Conservation (phyloP, 441 rosid species). For the Aquilaria agallochum region DNA sequence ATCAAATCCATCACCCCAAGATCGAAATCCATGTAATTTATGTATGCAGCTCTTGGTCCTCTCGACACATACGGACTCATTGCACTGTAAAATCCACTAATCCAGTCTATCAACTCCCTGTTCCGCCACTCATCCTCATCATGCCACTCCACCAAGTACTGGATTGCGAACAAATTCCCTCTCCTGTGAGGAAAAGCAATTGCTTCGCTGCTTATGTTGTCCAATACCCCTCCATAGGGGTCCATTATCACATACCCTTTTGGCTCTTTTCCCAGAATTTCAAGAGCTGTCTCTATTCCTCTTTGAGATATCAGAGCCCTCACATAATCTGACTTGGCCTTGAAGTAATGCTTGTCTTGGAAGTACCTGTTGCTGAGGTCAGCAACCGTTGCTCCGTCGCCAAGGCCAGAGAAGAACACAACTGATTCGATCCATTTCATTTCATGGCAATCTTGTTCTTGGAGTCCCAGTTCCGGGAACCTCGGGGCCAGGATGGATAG, state of each 20-base stretch:
- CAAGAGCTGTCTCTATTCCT: conserved; percentile 25
- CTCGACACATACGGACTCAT: conserved; percentile 33
- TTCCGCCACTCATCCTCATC: conserved; percentile 18
- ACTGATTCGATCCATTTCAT: conserved; percentile 63
- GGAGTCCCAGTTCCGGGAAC: conserved; percentile 37
- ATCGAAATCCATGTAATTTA: conserved; percentile 41
- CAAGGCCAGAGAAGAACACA: conserved; percentile 34
- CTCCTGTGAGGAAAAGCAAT: conserved; percentile 43
- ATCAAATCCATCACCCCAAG: conserved; percentile 27
- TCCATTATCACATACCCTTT: conserved; percentile 43
- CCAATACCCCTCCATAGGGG: conserved; percentile 41
- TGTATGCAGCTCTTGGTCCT: conserved; percentile 36
- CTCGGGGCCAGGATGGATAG: conserved; percentile 18
- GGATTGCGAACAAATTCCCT: conserved; percentile 35
- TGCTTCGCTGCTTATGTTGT: conserved; percentile 25
- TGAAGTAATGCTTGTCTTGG: conserved; percentile 39
- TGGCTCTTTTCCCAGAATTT: conserved; percentile 29
- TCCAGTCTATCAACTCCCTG: conserved; percentile 24
- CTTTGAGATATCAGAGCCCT: conserved; percentile 24
- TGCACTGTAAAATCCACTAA: conserved; percentile 27
- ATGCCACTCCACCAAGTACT: conserved; percentile 42
- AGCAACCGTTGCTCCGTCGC: conserved; percentile 21
- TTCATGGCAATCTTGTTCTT: conserved; percentile 36
- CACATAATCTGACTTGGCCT: conserved; percentile 60
- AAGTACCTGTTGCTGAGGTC: conserved; percentile 26